Evolutionary conservation across 441 rosid genomes (phyloP).

Genomic region (Aleurites moluccanus): DNA sequence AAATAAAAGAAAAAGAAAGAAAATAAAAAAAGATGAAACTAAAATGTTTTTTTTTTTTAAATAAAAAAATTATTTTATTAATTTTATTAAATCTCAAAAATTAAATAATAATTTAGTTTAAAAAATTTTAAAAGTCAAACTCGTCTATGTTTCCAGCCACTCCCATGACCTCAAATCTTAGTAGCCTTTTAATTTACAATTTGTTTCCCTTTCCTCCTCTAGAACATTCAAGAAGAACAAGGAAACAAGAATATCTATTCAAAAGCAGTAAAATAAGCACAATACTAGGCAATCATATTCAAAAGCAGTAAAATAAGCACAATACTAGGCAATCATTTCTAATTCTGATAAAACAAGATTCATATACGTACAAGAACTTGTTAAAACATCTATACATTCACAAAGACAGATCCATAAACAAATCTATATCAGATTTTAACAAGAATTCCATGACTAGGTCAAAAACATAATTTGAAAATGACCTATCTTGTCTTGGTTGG

Average conservation of each 20-base stretch:
- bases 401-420: neutral
- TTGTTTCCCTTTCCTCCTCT: neutral
- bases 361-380: neutral
- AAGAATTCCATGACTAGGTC: neutral
- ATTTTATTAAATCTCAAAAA: too few relatives aligned
- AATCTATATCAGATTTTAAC: too few relatives aligned
- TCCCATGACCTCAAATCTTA: neutral
- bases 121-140: too few relatives aligned
- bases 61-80: too few relatives aligned
- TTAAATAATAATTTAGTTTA: too few relatives aligned
- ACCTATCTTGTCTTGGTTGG: slow-evolving; percentile 2
- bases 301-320: neutral
- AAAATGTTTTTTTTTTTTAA: too few relatives aligned
- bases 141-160: slow-evolving; percentile 5
- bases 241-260: slow-evolving; percentile 4
- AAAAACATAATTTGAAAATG: slow-evolving; percentile 11
- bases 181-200: neutral
- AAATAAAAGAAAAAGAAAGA: too few relatives aligned
- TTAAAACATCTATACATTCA: neutral
- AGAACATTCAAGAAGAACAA: neutral
- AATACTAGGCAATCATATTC: neutral
- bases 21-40: too few relatives aligned
- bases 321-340: neutral
- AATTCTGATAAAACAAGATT: neutral
- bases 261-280: neutral